Conservation (phyloP, 2,329 filamentous ascomycete species). For the Chaetomium strumarium region DNA sequence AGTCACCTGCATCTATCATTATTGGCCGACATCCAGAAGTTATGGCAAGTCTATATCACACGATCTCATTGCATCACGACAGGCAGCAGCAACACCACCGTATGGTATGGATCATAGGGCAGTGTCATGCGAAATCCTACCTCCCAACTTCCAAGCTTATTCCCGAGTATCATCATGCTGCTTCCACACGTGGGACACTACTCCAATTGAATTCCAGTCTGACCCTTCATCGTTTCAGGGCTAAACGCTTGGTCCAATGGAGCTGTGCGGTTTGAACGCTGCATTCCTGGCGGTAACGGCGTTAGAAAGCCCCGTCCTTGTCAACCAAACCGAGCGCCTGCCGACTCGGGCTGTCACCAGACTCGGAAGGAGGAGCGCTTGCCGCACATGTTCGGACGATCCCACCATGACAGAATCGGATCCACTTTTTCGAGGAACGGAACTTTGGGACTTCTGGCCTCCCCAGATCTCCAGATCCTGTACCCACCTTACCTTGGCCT, state of each 20-base stretch:
- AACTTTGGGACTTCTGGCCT: too few relatives aligned
- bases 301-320: background rate
- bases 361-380: background rate
- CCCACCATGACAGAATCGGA: background rate
- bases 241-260: too few relatives aligned
- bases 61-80: background rate
- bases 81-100: background rate
- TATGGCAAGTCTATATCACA: background rate
- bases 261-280: background rate
- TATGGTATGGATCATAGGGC: too few relatives aligned
- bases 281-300: background rate
- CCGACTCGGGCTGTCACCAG: background rate
- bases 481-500: background rate
- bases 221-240: too few relatives aligned
- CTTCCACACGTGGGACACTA: too few relatives aligned
- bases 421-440: constrained; percentile 8
- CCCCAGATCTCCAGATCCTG: background rate
- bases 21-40: background rate
- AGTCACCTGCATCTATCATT: background rate
- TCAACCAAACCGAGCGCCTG: background rate
- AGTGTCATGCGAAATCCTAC: too few relatives aligned
- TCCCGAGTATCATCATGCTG: too few relatives aligned
- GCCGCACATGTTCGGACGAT: constrained; percentile 2
- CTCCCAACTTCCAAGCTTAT: too few relatives aligned
- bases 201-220: too few relatives aligned